These are phyloP conservation scores for Tricholoma saponaceum DNA, from an alignment of 768 basidiomycete genomes.

Conservation along the genomic window DNA sequence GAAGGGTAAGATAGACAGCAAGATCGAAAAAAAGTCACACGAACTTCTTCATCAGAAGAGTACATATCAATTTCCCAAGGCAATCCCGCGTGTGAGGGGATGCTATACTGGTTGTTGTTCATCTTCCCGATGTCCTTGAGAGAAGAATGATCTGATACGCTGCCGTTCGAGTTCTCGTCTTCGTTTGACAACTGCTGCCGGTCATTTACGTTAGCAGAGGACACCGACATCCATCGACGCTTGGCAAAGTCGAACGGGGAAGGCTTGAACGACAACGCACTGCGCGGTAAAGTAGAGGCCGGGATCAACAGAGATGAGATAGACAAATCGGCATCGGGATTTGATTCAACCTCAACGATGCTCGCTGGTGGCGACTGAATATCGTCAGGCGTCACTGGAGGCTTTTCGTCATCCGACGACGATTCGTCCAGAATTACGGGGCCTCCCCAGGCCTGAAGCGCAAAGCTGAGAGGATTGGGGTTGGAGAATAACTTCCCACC, in stretches of 20 bases:
- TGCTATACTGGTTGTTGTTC: background rate
- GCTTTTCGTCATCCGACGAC: conserved; percentile 46
- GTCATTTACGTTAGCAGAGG: conserved; percentile 15
- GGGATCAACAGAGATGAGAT: conserved; percentile 12
- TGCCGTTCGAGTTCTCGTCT: background rate
- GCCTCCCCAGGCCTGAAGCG: conserved; percentile 53
- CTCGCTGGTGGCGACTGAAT: conserved; percentile 37
- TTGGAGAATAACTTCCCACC: conserved; percentile 49
- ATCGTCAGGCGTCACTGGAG: conserved; percentile 59
- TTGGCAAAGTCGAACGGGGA: conserved; percentile 62
- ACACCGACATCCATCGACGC: conserved; percentile 51
- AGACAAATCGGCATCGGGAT: conserved; percentile 5
- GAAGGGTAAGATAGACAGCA: background rate
- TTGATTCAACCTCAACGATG: conserved; percentile 14
- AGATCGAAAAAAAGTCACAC: background rate
- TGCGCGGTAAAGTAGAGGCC: conserved; percentile 24
- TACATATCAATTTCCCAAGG: conserved; percentile 2
- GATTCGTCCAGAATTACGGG: conserved; percentile 38
- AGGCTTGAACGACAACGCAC: conserved; percentile 52
- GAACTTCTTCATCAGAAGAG: conserved; percentile 21
- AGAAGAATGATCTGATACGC: background rate
- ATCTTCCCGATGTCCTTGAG: background rate
- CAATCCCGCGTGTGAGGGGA: background rate
- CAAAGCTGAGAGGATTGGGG: conserved; percentile 60
- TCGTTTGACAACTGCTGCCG: conserved; percentile 3